Base-by-base conservation (phyloP, 352 stramenopile genomes). In the Paralagenidium karlingii region DNA sequence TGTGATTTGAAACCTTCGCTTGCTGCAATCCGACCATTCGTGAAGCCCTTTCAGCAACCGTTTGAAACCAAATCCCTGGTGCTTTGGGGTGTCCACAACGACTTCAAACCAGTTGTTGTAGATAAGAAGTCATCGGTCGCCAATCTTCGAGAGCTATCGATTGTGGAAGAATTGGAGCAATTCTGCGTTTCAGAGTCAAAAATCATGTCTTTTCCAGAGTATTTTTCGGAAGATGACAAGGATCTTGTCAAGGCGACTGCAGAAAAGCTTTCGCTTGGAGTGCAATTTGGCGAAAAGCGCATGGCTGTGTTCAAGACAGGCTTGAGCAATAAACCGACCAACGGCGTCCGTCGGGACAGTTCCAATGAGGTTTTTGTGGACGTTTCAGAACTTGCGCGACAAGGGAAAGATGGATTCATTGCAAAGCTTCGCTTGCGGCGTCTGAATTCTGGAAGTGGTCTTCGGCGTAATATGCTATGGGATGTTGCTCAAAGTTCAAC, bases 321-420 rank as follows among this genome's bases (percentile, higher is more conserved):
- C 31, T 43, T 38, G 29, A 60, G 26, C 43, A 50, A 55, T 19
- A 55, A 53, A 12, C 28, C 29, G 3, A 22, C 25, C 0, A 47
- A 36, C 22, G 7, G 19, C 16, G 16, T 36, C 22, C 30, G 30
- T 22, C 19, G 22, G 19, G 8, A 22, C 38, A 13, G 40, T 0
- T 28, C 29, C 11, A 67, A 84, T 24, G 71, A 86, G 15, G 62
- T 87, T 24, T 87, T 66, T 29, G 74, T 87, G 7, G 58, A 86
- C 37, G 60, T 88, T 10, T 53, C 68, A 18, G 62, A 74, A 18
- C 52, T 88, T 8, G 70, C 63, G n/a, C 58, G 73, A 15, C 67
- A 88, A 24, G 67, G 75, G 38, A 76, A 84, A 30, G 75, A 85
- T n/a, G 63, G 67, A 0, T 88, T 85, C 40, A 71, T 82, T 31